These are phyloP conservation scores for Aspergillus piperis DNA, from an alignment of 2,329 filamentous ascomycete genomes.

Conservation along the genomic window DNA sequence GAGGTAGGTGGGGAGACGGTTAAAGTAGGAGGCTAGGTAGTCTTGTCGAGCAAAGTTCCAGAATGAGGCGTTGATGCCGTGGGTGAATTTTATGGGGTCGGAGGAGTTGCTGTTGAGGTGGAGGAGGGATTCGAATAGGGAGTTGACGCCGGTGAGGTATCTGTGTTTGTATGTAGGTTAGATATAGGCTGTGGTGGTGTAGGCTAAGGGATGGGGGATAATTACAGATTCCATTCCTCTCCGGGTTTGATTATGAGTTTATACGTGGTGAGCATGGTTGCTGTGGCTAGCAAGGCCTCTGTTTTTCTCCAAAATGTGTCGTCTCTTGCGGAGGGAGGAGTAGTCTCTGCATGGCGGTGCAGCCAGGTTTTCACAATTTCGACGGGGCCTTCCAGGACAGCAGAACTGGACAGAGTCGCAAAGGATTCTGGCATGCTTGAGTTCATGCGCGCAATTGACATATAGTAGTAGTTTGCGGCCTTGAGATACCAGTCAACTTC, in stretches of 20 bases:
- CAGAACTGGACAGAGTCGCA: conserved; percentile 30
- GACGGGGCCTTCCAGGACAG: conserved; percentile 33
- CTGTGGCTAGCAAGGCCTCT: conserved; percentile 62
- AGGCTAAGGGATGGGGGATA: not conserved
- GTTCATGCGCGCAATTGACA: conserved; percentile 55
- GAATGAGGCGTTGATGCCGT: conserved; percentile 59
- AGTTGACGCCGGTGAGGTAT: conserved; percentile 62
- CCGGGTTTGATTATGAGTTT: conserved; percentile 64
- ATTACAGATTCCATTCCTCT: conserved; percentile 57
- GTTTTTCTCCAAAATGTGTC: conserved; percentile 45
- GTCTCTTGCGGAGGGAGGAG: conserved; percentile 2
- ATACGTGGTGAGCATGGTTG: conserved; percentile 63
- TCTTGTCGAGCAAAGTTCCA: conserved; percentile 67
- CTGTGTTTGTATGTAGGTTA: conserved; percentile 26
- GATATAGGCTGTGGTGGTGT: not conserved
- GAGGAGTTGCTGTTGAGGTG: conserved; percentile 26
- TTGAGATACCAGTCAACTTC: conserved; percentile 62
- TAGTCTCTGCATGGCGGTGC: conserved; percentile 18
- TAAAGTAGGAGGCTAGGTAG: conserved; percentile 63
- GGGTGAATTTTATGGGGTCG: conserved; percentile 41
- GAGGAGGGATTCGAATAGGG: conserved; percentile 53
- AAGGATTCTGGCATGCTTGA: conserved; percentile 37
- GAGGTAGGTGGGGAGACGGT: conserved; percentile 58
- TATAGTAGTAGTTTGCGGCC: conserved; percentile 62
- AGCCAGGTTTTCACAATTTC: conserved; percentile 31